Conservation (phyloP, 129 eudicot species). For the Ambrosia artemisiifolia region DNA sequence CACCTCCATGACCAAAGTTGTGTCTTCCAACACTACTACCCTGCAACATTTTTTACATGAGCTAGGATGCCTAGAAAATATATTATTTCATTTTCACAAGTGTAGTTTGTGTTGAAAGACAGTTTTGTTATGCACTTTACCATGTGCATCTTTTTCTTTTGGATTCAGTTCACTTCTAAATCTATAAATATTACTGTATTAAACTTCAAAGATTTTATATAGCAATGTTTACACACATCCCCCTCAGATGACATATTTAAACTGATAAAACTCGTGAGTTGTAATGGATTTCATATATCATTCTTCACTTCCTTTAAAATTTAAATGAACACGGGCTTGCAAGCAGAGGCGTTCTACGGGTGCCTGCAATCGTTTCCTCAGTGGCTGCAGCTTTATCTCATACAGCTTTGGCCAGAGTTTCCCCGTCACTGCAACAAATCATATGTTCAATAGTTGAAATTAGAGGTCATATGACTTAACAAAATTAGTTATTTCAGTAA, state of each 20-base stretch:
- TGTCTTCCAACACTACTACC: slow-evolving; percentile 82
- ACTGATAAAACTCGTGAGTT: not conserved
- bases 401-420: slow-evolving; percentile 93
- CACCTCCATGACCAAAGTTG: slow-evolving; percentile 90
- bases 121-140: no score
- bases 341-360: slow-evolving; percentile 57
- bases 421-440: slow-evolving; percentile 73
- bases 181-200: no score
- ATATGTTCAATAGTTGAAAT: not conserved
- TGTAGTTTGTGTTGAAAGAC: no score
- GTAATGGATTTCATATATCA: not conserved
- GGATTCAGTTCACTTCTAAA: no score
- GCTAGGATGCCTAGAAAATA: no score
- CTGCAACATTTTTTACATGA: slow-evolving; percentile 15
- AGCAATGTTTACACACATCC: no score
- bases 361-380: slow-evolving; percentile 37
- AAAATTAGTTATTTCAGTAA: not conserved
- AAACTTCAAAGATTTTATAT: no score
- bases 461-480: not conserved
- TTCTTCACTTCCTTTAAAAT: slow-evolving; percentile 17
- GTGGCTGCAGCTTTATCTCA: slow-evolving; percentile 74
- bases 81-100: no score
- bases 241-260: no score
- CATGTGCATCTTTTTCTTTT: no score
- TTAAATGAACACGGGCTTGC: slow-evolving; percentile 35